phyloP scores from a whole-genome alignment of 257 asterid genomes.

The Rubia yunnanensis region DNA sequence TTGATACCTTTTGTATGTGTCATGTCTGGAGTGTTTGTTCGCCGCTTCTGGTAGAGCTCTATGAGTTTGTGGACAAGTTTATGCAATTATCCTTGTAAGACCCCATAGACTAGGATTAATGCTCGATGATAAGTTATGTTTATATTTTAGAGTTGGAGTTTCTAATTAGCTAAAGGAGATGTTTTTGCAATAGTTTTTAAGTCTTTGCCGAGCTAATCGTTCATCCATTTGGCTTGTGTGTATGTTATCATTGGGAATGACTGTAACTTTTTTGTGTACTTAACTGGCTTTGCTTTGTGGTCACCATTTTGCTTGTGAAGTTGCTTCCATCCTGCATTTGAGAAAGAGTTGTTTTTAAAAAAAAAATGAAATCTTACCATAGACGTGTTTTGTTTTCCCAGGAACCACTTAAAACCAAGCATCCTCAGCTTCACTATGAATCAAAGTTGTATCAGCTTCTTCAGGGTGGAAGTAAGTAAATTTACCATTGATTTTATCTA shows the following conservation, averaged over 20 bases:
- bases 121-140: not conserved
- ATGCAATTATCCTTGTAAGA: not conserved
- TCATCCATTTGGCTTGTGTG: not conserved
- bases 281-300: not conserved
- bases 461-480: conserved; percentile 84
- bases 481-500: not conserved
- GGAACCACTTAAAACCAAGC: conserved; percentile 85
- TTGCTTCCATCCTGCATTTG: not conserved
- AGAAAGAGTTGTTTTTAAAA: not conserved
- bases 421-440: conserved; percentile 90
- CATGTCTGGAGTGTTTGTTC: not conserved
- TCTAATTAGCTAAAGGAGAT: not conserved
- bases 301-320: not conserved
- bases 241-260: not conserved
- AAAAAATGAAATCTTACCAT: not conserved
- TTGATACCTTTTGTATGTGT: not conserved
- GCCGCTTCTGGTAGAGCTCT: not conserved
- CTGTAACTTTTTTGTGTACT: not conserved
- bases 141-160: not conserved
- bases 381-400: conserved; percentile 13
- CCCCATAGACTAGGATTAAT: not conserved
- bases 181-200: not conserved
- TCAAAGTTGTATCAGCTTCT: conserved; percentile 84
- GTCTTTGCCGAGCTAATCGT: not conserved
- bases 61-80: not conserved